Base-by-base conservation (phyloP, 768 basidiomycete species). In the Cyclocybe cylindracea region DNA sequence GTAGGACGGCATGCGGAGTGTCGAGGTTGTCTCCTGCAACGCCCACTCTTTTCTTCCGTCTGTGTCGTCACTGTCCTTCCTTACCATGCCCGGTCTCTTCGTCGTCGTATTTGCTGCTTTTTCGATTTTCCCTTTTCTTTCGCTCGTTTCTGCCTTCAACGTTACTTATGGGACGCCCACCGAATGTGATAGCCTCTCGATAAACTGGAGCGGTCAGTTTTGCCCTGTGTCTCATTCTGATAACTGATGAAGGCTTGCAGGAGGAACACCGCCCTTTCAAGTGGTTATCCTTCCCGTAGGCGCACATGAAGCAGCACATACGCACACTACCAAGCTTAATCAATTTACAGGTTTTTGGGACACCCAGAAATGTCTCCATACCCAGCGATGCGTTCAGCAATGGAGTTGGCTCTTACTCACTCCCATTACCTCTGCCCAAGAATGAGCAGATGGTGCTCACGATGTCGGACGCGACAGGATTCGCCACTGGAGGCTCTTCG, bases 401-500 rank as follows among this genome's bases (percentile, higher is more conserved):
- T 70, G 79, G 79, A 43, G 53, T 75, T 53, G 86, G 85, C 44
- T 76, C 77, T 0, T 88, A 74, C 62, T 68, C 75, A 10, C 62
- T 76, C 0, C 74, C 72, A 51, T 56, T 89, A 10, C 72, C 75
- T 2, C 67, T 84, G 41, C 31, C 63, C 10, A 60, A 70, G 7
- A 68, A 60, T 29, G 61, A 72, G 13, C 64, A 70, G 47, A 70
- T 89, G 43, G 44, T 89, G 10, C 51, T 85, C 14, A 76, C 81
- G 34, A 86, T 91, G 85, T 90, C 85, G 24, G 89, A 91, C 61
- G 73, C 82, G 13, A 79, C 78, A 24, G 87, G 87, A 1, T 89
- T 85, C 62, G 87, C 71, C 39, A 72, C 83, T 8, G 89, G 89
- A 4, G 89, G 87, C 18, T 72, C 74, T 19, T 77, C 81, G 8